phyloP scores from a whole-genome alignment of 345 rosid species.

The Hypericum androsaemum region DNA sequence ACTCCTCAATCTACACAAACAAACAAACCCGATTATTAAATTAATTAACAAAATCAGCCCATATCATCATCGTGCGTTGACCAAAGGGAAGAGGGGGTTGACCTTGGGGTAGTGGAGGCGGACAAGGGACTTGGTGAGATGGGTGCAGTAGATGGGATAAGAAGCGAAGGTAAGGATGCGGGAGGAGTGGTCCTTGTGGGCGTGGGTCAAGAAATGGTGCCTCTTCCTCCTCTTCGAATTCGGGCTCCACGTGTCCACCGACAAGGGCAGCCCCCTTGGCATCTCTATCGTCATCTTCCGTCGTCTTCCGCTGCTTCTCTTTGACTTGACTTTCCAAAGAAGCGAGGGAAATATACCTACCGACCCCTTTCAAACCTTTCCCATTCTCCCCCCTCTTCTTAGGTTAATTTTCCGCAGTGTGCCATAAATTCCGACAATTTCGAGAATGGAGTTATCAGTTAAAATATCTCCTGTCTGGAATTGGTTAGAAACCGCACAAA shows the following conservation, averaged over 20 bases:
- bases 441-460: too few relatives aligned
- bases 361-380: too few relatives aligned
- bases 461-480: too few relatives aligned
- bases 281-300: conserved; percentile 43
- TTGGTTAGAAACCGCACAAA: too few relatives aligned
- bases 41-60: too few relatives aligned
- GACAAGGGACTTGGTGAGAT: conserved; percentile 52
- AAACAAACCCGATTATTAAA: too few relatives aligned
- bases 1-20: too few relatives aligned
- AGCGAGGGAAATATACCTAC: too few relatives aligned
- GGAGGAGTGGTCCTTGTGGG: conserved; percentile 67
- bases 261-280: conserved; percentile 77
- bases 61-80: not conserved
- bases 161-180: conserved; percentile 48
- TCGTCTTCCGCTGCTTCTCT: not conserved
- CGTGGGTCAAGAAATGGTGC: conserved; percentile 75
- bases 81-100: not conserved
- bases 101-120: conserved; percentile 53
- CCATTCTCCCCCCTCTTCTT: too few relatives aligned
- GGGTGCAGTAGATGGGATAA: conserved; percentile 59
- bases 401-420: too few relatives aligned
- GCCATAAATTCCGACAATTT: too few relatives aligned
- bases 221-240: conserved; percentile 48
- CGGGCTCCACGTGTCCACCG: conserved; percentile 65
- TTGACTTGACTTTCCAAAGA: too few relatives aligned